Evolutionary conservation across 192 early-diverging fungal species (phyloP), one percentile per base, ranked within the genome.

Genomic region (Linnemannia schmuckeri): DNA sequence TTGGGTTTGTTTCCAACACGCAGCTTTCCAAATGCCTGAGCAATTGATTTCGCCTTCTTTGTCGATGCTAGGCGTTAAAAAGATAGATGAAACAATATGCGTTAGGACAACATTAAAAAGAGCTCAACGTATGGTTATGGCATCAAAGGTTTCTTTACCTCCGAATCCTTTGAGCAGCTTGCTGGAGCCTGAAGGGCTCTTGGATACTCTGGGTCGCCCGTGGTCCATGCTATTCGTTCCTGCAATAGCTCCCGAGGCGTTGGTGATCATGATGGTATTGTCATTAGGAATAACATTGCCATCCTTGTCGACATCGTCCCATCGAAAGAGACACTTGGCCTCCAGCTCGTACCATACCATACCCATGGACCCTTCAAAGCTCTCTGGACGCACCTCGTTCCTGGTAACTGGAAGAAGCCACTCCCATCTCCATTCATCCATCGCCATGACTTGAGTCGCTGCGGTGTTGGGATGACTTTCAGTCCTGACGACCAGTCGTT

Each of bases 351-450:
- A 85, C 83, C 83, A 85, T 15, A 85, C 78, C 27, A 75, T 54
- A 9, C 83, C 83, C 83, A 85, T 80, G 1, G 74, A 61, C 10
- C 83, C 83, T 41, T 85, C 83, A 54, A 85, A 85, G 20, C 77
- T 79, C 70, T 85, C 83, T 10, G 83, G 78, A 30, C 83, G 83
- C 1, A 73, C 78, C 37, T 80, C 83, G 5, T 72, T 55, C 20
- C 61, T 75, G 24, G 30, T 80, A 17, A 85, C 74, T 41, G 83
- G 83, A 24, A 85, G n/a, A 42, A 80, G 83, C 77, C 78, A 85
- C n/a, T 85, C 83, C 83, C 83, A 85, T 38, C 83, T 68, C 83
- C 83, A 85, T 24, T 85, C 78, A 46, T 85, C 78, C 68, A 75
- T 75, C 4, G 5, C 35, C 3, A 27, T 38, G 42, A 10, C 72